A percentile compares a stretch with the other conserved stretches of the same genome.
phyloP scores from a whole-genome alignment of 805 yeast genomes.

The Saccharomyces eubayanus region DNA sequence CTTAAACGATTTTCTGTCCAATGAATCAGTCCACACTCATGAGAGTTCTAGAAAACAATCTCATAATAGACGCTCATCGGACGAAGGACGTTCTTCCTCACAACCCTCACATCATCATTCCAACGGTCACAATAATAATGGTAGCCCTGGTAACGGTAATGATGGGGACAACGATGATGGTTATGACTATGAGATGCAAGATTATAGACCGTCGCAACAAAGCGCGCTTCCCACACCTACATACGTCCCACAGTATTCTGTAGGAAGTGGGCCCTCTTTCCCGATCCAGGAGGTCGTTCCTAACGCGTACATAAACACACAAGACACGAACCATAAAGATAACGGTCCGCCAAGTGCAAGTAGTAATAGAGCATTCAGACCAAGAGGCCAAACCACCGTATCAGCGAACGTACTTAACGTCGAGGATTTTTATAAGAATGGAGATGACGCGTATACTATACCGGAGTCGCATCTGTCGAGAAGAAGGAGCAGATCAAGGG shows the following conservation, averaged over 20 bases:
- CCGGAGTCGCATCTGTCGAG: constrained; percentile 3
- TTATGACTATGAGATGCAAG: constrained; percentile 20
- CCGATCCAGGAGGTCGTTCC: constrained; percentile 30
- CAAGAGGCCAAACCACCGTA: constrained; percentile 16
- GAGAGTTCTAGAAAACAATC: neutral
- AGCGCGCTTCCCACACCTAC: constrained; percentile 9
- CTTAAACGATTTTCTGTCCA: neutral
- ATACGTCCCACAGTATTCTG: constrained; percentile 24
- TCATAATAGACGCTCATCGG: neutral
- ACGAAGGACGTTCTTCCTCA: neutral
- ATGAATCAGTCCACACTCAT: neutral
- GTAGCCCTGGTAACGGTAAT: neutral
- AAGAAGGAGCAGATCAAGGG: neutral
- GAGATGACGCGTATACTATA: constrained; percentile 3
- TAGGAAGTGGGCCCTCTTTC: constrained; percentile 9
- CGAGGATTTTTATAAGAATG: constrained; percentile 9
- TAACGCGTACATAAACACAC: constrained; percentile 13
- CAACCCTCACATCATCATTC: neutral
- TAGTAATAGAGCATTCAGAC: constrained; percentile 6
- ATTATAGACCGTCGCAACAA: constrained; percentile 7
- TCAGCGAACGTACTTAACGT: constrained; percentile 18
- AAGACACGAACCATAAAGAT: constrained; percentile 2
- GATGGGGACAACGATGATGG: constrained; percentile 4
- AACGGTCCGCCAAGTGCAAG: neutral
- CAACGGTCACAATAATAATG: neutral